Percentiles rank a stretch among this genome's conserved stretches.
Conservation (phyloP, 2,329 filamentous ascomycete species). For the Ophiostoma himal-ulmi region DNA sequence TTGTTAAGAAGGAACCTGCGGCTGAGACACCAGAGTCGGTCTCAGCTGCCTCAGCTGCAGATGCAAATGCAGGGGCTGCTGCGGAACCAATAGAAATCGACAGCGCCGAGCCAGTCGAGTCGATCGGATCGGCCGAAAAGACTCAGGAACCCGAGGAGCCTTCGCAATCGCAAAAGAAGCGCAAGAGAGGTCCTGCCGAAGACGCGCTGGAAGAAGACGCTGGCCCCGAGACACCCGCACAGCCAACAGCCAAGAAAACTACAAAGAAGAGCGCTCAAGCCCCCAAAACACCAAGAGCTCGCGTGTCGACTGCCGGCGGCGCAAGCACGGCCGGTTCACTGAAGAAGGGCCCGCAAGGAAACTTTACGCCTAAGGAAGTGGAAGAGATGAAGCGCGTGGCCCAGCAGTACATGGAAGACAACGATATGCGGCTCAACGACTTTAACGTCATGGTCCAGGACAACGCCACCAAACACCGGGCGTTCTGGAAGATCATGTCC, state of each 20-base stretch:
- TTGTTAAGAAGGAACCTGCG: background rate
- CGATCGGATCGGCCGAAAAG: background rate
- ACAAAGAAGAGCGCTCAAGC: background rate
- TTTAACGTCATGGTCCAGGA: constrained; percentile 45
- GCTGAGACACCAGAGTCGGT: background rate
- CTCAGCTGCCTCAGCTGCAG: background rate
- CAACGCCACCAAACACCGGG: constrained; percentile 30
- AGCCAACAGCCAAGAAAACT: constrained; percentile 1
- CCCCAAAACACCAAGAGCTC: background rate
- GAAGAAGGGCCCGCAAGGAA: constrained; percentile 28
- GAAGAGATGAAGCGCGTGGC: constrained; percentile 39
- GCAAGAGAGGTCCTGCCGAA: background rate
- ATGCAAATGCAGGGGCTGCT: background rate
- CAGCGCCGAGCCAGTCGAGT: background rate
- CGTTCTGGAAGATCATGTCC: constrained; percentile 48
- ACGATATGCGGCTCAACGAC: constrained; percentile 39
- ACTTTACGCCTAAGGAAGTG: constrained; percentile 43
- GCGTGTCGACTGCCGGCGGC: background rate
- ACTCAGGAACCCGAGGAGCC: background rate
- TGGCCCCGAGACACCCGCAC: constrained; percentile 16
- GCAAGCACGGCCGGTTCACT: constrained; percentile 11
- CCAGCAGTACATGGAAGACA: constrained; percentile 40
- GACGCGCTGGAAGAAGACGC: background rate
- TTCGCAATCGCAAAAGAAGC: constrained; percentile 9
- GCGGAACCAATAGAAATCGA: background rate